Conservation (phyloP, 148 eudicot species). For the Suaeda aralocaspica region DNA sequence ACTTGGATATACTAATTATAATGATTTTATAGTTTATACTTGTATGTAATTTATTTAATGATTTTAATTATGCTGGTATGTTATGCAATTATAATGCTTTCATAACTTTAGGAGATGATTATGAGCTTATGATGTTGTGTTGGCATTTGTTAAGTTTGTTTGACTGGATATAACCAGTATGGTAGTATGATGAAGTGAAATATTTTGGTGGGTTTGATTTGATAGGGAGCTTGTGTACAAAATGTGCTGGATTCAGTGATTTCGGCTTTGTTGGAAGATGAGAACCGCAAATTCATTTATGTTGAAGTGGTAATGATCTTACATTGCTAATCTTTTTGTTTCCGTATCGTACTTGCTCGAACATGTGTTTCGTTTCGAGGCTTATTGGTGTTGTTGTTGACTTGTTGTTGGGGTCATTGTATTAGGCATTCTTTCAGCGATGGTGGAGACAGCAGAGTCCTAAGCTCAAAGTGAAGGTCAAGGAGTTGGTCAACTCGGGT, state of each 20-base stretch:
- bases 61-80: too few species aligned
- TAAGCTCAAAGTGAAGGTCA: slow-evolving; percentile 48
- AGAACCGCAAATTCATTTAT: slow-evolving; percentile 61
- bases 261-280: slow-evolving; percentile 49
- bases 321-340: neutral
- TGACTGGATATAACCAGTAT: too few species aligned
- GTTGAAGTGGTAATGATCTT: slow-evolving; percentile 51
- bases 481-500: slow-evolving; percentile 61
- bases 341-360: too few species aligned
- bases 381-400: neutral
- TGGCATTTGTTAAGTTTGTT: too few species aligned
- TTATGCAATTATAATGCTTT: too few species aligned
- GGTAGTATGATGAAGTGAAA: too few species aligned
- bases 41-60: too few species aligned
- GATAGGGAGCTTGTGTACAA: slow-evolving; percentile 75
- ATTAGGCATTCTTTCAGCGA: slow-evolving; percentile 76
- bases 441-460: slow-evolving; percentile 81
- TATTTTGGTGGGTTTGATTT: slow-evolving; percentile 11
- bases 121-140: too few species aligned
- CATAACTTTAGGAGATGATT: too few species aligned
- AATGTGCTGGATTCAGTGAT: slow-evolving; percentile 72
- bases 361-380: too few species aligned
- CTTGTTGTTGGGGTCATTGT: neutral
- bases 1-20: too few species aligned
- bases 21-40: too few species aligned